Percentiles rank a stretch among this genome's conserved stretches.
phyloP scores from a whole-genome alignment of 2,329 filamentous ascomycete genomes.

The Alternaria triticina region DNA sequence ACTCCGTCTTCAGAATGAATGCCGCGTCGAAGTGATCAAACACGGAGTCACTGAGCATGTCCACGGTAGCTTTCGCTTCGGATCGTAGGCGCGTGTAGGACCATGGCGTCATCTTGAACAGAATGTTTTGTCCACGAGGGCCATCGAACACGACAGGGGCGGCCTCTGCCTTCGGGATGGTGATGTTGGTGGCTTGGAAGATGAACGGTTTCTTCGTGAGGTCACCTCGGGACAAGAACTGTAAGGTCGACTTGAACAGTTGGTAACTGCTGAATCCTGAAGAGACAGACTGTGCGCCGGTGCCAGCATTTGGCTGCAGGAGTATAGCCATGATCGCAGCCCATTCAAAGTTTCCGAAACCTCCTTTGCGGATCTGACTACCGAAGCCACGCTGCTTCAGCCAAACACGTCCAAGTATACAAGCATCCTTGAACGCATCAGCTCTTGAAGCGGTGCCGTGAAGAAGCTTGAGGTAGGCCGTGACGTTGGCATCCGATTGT shows the following conservation, averaged over 20 bases:
- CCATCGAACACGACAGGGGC: slow-evolving; percentile 81
- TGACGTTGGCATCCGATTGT: slow-evolving; percentile 75
- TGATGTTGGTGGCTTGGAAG: slow-evolving; percentile 50
- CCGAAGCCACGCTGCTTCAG: slow-evolving; percentile 84
- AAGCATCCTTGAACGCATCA: slow-evolving; percentile 79
- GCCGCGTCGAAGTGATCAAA: slow-evolving; percentile 83
- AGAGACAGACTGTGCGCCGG: slow-evolving; percentile 75
- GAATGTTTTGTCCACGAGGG: slow-evolving; percentile 74
- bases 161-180: slow-evolving; percentile 50
- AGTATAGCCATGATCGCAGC: slow-evolving; percentile 78
- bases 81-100: slow-evolving; percentile 76
- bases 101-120: slow-evolving; percentile 90
- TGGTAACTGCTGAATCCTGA: slow-evolving; percentile 87
- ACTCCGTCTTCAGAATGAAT: slow-evolving; percentile 72
- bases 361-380: slow-evolving; percentile 72
- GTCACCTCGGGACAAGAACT: slow-evolving; percentile 79
- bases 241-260: slow-evolving; percentile 92
- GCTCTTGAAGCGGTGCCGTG: slow-evolving; percentile 73
- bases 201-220: slow-evolving; percentile 70
- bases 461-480: slow-evolving; percentile 77
- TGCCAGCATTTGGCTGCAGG: slow-evolving; percentile 76
- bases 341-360: slow-evolving; percentile 96
- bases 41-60: slow-evolving; percentile 74
- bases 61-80: slow-evolving; percentile 76
- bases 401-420: slow-evolving; percentile 86